Base-by-base conservation (phyloP, 2,329 filamentous ascomycete species). In the Bipolaris sorokiniana region DNA sequence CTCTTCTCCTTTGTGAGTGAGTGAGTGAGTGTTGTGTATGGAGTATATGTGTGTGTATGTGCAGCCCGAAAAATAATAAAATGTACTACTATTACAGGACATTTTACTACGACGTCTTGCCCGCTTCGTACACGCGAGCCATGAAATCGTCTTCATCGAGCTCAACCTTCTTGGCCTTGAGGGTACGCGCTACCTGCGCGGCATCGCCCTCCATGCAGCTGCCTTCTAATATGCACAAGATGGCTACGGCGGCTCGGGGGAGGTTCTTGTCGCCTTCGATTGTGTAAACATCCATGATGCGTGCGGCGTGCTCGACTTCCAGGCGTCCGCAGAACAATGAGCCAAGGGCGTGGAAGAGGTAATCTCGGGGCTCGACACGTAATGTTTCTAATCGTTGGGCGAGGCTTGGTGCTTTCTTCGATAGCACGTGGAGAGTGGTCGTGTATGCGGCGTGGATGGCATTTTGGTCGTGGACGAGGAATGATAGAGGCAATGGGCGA, bases 241-340 rank as follows among this genome's bases (percentile, higher is more conserved):
- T 79, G 0, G 88, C 91, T 0, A 92, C 87, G 0, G 86, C 89
- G 1, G 89, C 89, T 0, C 90, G 81, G 6, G 94, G 84, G 0
- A 93, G 79, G 1, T 90, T 81, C 1, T 84, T 81, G 62, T 96
- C 91, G 23, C 90, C 90, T 70, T 96, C 91, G 63, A 96, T 92
- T 3, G 90, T 86, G 64, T 91, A 92, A 0, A 94, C 86, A 62
- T 96, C 91, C 90, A 90, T 94, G 11, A 95, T 76, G 2, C 91
- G 80, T 1, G 87, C 85, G 3, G 87, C 89, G 64, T 90, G 84
- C 67, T 93, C 90, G 15, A 92, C 81, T 7, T 84, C 83, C 3
- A 91, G 77, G 37, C 88, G 88, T 2, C 67, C 66, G 50, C 73
- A 76, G 71, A 91, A 90, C 5, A 92, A 78, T 15, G 81, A 81